Percentiles rank a stretch among this genome's conserved stretches.
Evolutionary conservation across 2,329 filamentous ascomycete genomes (phyloP).

Genomic region (Atkinsonella texensis): DNA sequence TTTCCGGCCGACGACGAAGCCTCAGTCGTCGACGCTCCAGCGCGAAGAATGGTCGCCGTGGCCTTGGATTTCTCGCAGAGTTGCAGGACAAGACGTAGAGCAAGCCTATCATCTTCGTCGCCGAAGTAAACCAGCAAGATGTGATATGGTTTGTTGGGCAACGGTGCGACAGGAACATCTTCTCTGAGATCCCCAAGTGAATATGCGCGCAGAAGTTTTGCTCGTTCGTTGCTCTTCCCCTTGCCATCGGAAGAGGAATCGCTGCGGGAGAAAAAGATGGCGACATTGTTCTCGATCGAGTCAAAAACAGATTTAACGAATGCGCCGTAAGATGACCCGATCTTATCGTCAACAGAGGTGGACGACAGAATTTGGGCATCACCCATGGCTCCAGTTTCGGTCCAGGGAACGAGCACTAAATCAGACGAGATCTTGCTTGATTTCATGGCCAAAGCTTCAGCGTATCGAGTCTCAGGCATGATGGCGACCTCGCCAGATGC

Average conservation of each 20-base stretch:
- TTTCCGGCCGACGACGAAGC: slow-evolving; percentile 4
- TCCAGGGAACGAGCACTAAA: slow-evolving; percentile 80
- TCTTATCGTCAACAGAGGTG: slow-evolving; percentile 22
- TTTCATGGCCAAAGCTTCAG: slow-evolving; percentile 61
- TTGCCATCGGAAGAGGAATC: slow-evolving; percentile 28
- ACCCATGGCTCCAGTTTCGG: slow-evolving; percentile 62
- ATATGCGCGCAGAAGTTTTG: slow-evolving; percentile 35
- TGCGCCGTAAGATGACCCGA: slow-evolving; percentile 45
- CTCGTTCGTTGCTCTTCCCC: slow-evolving; percentile 18
- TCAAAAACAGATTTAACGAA: slow-evolving; percentile 63
- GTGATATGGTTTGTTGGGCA: slow-evolving; percentile 61
- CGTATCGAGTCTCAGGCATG: slow-evolving; percentile 64
- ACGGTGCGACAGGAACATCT: slow-evolving; percentile 45
- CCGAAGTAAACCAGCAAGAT: slow-evolving; percentile 84
- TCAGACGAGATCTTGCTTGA: slow-evolving; percentile 60
- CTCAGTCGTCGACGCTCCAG: background rate
- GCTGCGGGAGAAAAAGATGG: slow-evolving; percentile 66
- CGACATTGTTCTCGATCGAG: slow-evolving; percentile 54
- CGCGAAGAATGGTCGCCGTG: slow-evolving; percentile 58
- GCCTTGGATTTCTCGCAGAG: slow-evolving; percentile 68
- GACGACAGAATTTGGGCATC: slow-evolving; percentile 35
- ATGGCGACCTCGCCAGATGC: slow-evolving; percentile 73
- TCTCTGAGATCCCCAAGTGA: slow-evolving; percentile 45
- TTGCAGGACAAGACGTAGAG: slow-evolving; percentile 71
- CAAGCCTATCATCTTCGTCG: slow-evolving; percentile 67